These are phyloP conservation scores for Zizania palustris DNA, from an alignment of 202 grass and related monocot species.

Conservation along the genomic window DNA sequence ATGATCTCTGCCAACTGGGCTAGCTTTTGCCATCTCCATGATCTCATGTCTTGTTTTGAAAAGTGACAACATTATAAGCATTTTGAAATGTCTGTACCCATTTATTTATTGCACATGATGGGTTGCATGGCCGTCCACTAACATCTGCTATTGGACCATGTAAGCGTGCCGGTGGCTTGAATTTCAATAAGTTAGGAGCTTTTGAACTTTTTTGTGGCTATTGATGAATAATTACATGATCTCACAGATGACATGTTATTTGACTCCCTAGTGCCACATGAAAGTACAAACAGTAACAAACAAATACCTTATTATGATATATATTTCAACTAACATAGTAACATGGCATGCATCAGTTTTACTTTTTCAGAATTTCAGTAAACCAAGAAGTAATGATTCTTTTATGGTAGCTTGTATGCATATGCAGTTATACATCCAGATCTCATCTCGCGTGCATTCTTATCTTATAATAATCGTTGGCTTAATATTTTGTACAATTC, in stretches of 20 bases:
- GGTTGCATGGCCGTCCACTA: slow-evolving; percentile 10
- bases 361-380: neutral
- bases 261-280: slow-evolving; percentile 29
- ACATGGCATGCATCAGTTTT: neutral
- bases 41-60: slow-evolving; percentile 18
- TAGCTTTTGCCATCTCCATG: slow-evolving; percentile 10
- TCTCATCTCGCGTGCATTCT: neutral
- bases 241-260: slow-evolving; percentile 6
- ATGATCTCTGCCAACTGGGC: neutral
- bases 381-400: no score
- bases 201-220: slow-evolving; percentile 18
- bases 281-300: neutral
- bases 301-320: slow-evolving; percentile 8
- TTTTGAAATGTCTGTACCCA: neutral
- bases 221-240: slow-evolving; percentile 22
- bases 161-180: neutral
- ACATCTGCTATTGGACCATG: slow-evolving; percentile 11
- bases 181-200: slow-evolving; percentile 15
- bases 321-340: no score
- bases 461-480: neutral
- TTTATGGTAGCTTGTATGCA: neutral
- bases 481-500: neutral
- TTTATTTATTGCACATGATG: slow-evolving; percentile 25
- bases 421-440: slow-evolving; percentile 14
- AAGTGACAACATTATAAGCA: neutral